phyloP scores from a whole-genome alignment of 371 early-diverging fungal species.

The Mortierella sp. region DNA sequence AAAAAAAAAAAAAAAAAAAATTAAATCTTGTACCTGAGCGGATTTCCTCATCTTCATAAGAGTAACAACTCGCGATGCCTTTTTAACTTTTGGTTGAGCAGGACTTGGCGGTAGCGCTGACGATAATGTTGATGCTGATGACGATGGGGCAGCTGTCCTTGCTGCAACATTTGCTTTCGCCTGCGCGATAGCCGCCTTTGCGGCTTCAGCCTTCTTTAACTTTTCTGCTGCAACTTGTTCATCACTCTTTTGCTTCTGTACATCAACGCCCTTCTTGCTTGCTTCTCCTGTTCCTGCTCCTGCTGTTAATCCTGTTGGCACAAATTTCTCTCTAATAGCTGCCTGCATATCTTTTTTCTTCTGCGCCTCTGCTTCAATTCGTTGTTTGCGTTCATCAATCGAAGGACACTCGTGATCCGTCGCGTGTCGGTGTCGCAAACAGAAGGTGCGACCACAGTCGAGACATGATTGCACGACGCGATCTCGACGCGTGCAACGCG shows the following conservation, averaged over 20 bases:
- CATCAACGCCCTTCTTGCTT: not conserved
- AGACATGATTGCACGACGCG: conserved; percentile 55
- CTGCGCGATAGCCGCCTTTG: conserved; percentile 33
- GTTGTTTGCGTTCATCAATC: conserved; percentile 18
- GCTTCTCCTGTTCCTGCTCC: conserved; percentile 5
- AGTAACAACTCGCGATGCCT: conserved; percentile 37
- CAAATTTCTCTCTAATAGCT: conserved; percentile 20
- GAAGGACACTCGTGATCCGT: conserved; percentile 28
- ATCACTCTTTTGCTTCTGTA: not conserved
- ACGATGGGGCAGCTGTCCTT: not conserved
- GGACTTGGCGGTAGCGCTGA: not conserved
- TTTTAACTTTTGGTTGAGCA: conserved; percentile 28
- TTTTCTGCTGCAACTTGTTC: conserved; percentile 1
- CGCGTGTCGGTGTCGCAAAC: conserved; percentile 46
- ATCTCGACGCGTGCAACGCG: conserved; percentile 23
- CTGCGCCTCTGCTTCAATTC: conserved; percentile 10
- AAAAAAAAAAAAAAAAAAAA: not conserved
- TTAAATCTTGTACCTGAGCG: conserved; percentile 18
- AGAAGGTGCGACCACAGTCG: conserved; percentile 30
- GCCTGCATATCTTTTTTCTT: conserved; percentile 10
- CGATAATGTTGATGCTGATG: not conserved
- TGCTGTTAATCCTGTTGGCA: not conserved
- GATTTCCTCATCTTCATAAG: conserved; percentile 41
- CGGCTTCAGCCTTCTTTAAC: conserved; percentile 25
- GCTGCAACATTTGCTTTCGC: conserved; percentile 44